phyloP scores from a whole-genome alignment of 345 rosid genomes.

The Nasturtium officinale region DNA sequence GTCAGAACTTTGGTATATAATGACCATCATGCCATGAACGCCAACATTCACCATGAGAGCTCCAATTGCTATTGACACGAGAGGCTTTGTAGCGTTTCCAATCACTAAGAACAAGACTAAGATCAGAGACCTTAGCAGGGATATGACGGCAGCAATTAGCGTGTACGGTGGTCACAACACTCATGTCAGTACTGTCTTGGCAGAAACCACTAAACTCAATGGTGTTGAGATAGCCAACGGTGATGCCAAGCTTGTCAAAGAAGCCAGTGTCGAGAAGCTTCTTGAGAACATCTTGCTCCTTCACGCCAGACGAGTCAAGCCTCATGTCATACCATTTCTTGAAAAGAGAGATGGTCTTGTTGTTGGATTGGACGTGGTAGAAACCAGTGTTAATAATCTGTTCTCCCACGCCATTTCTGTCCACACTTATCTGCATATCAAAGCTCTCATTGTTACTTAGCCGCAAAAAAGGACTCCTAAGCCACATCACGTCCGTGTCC shows the following conservation, averaged over 20 bases:
- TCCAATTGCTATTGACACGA: slow-evolving; percentile 45
- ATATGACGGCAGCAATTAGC: slow-evolving; percentile 85
- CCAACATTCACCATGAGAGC: slow-evolving; percentile 45
- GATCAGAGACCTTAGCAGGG: slow-evolving; percentile 64
- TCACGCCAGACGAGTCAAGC: slow-evolving; percentile 54
- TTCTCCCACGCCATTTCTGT: slow-evolving; percentile 43
- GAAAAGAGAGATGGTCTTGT: slow-evolving; percentile 63
- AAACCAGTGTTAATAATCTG: slow-evolving; percentile 69
- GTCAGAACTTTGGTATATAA: slow-evolving; percentile 28
- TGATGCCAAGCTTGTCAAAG: slow-evolving; percentile 46
- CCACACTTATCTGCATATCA: slow-evolving; percentile 77
- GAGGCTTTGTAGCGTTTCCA: slow-evolving; percentile 61
- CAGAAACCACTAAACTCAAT: slow-evolving; percentile 79
- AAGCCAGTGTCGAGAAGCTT: slow-evolving; percentile 48
- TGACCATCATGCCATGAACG: slow-evolving; percentile 50
- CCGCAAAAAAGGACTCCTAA: slow-evolving; percentile 58
- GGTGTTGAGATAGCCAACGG: slow-evolving; percentile 57
- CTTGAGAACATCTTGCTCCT: slow-evolving; percentile 75
- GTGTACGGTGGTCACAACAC: slow-evolving; percentile 63
- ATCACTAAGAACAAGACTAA: slow-evolving; percentile 53
- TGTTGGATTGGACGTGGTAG: slow-evolving; percentile 68
- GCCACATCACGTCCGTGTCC: slow-evolving; percentile 85
- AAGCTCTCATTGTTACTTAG: slow-evolving; percentile 45
- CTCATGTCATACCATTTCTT: slow-evolving; percentile 64
- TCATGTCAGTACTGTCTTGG: slow-evolving; percentile 55